phyloP scores from a whole-genome alignment of 345 rosid genomes.

The Acer negundo region DNA sequence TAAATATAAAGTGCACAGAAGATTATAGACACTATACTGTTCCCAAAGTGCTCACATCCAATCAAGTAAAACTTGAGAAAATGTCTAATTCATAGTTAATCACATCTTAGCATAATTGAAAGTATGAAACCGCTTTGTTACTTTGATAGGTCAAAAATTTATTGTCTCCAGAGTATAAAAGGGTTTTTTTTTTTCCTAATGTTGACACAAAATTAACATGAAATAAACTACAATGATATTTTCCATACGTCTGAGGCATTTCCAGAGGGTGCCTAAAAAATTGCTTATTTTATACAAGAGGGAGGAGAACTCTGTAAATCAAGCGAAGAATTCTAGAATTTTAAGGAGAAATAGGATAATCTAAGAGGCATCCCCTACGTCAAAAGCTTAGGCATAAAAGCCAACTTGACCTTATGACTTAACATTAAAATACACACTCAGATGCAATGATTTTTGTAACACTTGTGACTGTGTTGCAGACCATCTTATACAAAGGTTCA shows the following conservation, averaged over 20 bases:
- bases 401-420: not conserved
- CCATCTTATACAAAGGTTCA: not conserved
- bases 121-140: not conserved
- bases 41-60: not conserved
- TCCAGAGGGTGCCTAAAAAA: not conserved
- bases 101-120: not conserved
- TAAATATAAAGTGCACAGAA: not conserved
- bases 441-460: not conserved
- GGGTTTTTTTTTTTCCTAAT: not conserved
- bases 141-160: not conserved
- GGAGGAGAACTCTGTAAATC: not conserved
- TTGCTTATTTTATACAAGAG: not conserved
- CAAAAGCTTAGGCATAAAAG: not conserved
- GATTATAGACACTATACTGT: not conserved
- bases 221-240: not conserved
- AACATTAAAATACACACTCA: not conserved
- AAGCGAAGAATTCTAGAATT: not conserved
- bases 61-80: not conserved
- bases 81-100: not conserved
- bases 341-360: not conserved
- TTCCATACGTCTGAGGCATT: not conserved
- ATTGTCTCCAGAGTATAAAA: not conserved
- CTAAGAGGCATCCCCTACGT: not conserved
- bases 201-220: not conserved
- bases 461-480: not conserved